These are phyloP conservation scores for Caulochytrium protostelioides DNA, from an alignment of 371 early-diverging fungal species.

Conservation along the genomic window DNA sequence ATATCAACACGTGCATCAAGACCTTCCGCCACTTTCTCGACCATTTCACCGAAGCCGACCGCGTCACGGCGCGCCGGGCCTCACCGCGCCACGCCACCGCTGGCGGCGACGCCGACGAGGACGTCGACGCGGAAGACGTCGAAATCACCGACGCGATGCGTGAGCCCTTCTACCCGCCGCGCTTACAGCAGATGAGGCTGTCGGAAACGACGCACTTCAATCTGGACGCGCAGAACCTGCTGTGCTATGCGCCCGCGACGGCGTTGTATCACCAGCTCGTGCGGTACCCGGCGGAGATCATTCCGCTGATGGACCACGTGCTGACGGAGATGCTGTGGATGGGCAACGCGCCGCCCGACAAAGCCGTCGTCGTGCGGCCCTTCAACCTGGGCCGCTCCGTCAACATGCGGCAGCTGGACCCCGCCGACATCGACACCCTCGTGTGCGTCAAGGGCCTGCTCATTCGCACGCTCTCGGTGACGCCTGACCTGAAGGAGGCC, in stretches of 20 bases:
- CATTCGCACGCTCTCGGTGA: conserved; percentile 73
- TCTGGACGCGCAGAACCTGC: conserved; percentile 68
- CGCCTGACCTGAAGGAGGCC: conserved; percentile 86
- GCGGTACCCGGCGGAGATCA: conserved; percentile 94
- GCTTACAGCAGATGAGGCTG: conserved; percentile 28
- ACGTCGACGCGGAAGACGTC: background rate
- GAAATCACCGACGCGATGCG: conserved; percentile 21
- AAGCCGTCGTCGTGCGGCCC: conserved; percentile 42
- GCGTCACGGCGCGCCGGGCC: conserved; percentile 9
- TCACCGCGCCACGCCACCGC: conserved; percentile 1
- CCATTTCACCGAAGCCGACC: conserved; percentile 44
- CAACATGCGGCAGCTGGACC: conserved; percentile 89
- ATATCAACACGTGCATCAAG: conserved; percentile 72
- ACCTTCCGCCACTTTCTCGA: conserved; percentile 74
- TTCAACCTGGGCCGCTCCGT: conserved; percentile 58
- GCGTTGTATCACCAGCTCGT: conserved; percentile 66
- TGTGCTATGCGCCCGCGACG: conserved; percentile 35
- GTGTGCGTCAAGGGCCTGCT: conserved; percentile 91
- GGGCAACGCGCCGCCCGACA: conserved; percentile 2
- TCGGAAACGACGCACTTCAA: conserved; percentile 20
- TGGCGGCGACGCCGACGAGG: conserved; percentile 1
- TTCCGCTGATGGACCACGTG: conserved; percentile 84
- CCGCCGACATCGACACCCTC: conserved; percentile 90
- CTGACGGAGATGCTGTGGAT: conserved; percentile 36
- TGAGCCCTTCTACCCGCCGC: conserved; percentile 44